Conservation (phyloP, 306 rosid genomes). For the Pterocarpus santalinus region DNA sequence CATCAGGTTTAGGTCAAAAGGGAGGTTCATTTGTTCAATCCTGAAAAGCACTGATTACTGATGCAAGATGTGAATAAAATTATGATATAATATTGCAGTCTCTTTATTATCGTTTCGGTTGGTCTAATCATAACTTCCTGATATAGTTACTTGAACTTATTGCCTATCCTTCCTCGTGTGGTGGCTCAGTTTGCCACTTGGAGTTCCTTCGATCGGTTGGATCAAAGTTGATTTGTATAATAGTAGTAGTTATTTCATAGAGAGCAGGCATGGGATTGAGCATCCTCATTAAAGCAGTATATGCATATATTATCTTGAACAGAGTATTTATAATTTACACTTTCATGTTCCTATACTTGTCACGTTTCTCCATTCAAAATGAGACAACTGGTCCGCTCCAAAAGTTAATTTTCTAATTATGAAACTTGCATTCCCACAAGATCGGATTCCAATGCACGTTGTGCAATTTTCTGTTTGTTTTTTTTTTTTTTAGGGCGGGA, state of each 20-base stretch:
- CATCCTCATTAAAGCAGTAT: constrained; percentile 16
- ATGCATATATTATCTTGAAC: not conserved
- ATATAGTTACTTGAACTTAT: not conserved
- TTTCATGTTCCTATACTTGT: not conserved
- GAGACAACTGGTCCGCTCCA: constrained; percentile 26
- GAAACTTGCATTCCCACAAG: not conserved
- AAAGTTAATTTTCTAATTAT: not conserved
- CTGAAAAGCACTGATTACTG: not conserved
- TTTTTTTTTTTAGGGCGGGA: not conserved
- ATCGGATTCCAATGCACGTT: constrained; percentile 1
- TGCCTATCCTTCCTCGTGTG: not conserved
- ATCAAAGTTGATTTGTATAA: not conserved
- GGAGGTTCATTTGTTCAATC: not conserved
- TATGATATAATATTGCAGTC: not conserved
- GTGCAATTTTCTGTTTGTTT: not conserved
- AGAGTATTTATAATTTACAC: not conserved
- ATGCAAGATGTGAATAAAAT: not conserved
- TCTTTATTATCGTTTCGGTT: not conserved
- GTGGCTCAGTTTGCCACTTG: not conserved
- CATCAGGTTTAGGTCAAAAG: not conserved
- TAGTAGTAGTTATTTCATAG: not conserved
- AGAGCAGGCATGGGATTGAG: constrained; percentile 12
- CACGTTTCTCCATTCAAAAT: constrained; percentile 37
- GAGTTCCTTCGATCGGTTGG: not conserved
- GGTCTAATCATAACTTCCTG: not conserved